A percentile compares a stretch with the other conserved stretches of the same genome.
These are phyloP conservation scores for Metschnikowia cerradonensis DNA, from an alignment of 805 yeast species.

Conservation along the genomic window DNA sequence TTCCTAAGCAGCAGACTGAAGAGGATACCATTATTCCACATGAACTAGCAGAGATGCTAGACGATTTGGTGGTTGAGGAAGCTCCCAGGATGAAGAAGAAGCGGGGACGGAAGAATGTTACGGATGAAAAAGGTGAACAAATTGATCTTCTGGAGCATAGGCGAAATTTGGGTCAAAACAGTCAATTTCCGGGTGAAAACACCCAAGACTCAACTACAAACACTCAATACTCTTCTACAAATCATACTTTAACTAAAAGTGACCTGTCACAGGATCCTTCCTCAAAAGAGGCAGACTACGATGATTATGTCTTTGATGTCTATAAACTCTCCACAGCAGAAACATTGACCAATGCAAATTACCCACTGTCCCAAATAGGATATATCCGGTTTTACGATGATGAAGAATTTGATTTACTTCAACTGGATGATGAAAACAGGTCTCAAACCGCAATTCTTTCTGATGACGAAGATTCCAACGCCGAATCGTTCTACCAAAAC, in stretches of 20 bases:
- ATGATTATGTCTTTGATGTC: slow-evolving; percentile 87
- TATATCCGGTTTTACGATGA: slow-evolving; percentile 55
- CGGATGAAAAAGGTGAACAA: too few species aligned
- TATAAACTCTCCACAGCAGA: slow-evolving; percentile 40
- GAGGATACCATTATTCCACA: slow-evolving; percentile 45
- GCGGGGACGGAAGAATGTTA: not conserved
- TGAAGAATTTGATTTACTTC: slow-evolving; percentile 39
- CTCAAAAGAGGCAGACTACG: not conserved
- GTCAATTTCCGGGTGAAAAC: not conserved
- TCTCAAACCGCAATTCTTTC: slow-evolving; percentile 30
- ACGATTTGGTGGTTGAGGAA: slow-evolving; percentile 45
- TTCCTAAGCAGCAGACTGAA: slow-evolving; percentile 29
- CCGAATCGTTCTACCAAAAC: slow-evolving; percentile 86
- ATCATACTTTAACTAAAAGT: too few species aligned
- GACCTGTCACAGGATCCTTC: too few species aligned
- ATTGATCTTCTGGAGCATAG: not conserved
- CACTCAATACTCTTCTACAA: too few species aligned
- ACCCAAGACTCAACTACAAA: too few species aligned
- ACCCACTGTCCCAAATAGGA: slow-evolving; percentile 48
- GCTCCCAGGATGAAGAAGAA: slow-evolving; percentile 12
- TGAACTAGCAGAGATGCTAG: slow-evolving; percentile 72
- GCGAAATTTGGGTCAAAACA: not conserved
- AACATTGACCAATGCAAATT: slow-evolving; percentile 44
- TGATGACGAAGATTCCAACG: slow-evolving; percentile 83
- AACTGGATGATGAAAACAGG: slow-evolving; percentile 38